Base-by-base conservation (phyloP, 306 rosid species). In the Argentina anserina region DNA sequence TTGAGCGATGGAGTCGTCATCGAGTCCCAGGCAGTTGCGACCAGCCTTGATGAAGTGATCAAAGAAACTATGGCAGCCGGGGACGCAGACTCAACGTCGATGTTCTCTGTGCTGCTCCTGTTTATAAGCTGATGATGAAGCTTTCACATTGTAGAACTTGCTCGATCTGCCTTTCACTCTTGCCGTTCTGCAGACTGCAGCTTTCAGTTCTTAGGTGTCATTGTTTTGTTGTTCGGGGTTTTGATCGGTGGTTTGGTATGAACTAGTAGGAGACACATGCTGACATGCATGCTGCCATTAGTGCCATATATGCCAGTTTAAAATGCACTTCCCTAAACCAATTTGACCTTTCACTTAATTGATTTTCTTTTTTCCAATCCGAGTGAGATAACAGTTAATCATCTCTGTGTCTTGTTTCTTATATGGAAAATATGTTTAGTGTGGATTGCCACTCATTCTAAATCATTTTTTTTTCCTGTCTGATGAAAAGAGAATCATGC, bases 21-120 rank as follows among this genome's bases (percentile, higher is more conserved):
- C 31, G 26, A 63, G 45, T 69, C 88, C 82, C 1, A 83, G 26
- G 65, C 86, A 85, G 75, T 70, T 83, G 28, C 72, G 74, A 64
- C 78, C 47, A 40, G 86, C 70, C 67, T 77, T 81, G 82, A 75
- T 49, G 7, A 67, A 69, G 62, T 61, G 78, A 52, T 79, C 83
- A 26, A 77, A 40, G 42, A 79, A 79, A 41, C 2, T 33, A 66
- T 73, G 29, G 77, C 89, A 81, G 53, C 25, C 2, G 26, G 83
- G 82, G 45, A 66, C 63, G 76, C 70, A 50, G 28, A 33, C 10
- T n/a, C 14, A 18, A 29, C 5, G 14, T 37, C 67, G 68, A 67
- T 61, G 67, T 40, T 45, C 67, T 37, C 62, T 72, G 26, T 67
- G 67, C 34, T 69, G 65, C 31, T 14, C 62, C 56, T 50, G 56